Percentiles rank a stretch among this genome's conserved stretches.
These are phyloP conservation scores for Cytidiella melzeri DNA, from an alignment of 768 basidiomycete species.

Conservation along the genomic window DNA sequence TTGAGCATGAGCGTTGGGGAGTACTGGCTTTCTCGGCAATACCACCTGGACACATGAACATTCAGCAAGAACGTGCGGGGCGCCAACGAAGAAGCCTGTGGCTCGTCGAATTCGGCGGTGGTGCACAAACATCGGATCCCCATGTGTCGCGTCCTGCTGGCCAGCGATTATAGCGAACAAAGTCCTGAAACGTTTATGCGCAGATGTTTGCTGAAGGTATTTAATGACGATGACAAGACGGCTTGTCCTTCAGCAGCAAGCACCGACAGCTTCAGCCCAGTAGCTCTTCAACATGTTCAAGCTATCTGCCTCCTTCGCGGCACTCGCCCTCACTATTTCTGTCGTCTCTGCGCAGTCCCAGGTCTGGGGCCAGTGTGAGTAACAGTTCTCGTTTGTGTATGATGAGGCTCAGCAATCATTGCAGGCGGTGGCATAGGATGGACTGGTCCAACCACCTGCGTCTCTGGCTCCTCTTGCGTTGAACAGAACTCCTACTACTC, in stretches of 20 bases:
- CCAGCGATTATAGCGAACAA: neutral
- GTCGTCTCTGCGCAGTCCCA: slow-evolving; percentile 10
- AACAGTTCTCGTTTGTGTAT: neutral
- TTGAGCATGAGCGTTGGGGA: no score
- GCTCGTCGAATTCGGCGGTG: no score
- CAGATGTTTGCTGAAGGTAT: neutral
- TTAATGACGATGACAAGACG: neutral
- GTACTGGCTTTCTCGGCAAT: no score
- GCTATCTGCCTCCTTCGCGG: slow-evolving; percentile 10
- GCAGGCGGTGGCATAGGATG: slow-evolving; percentile 13
- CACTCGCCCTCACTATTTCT: slow-evolving; percentile 9
- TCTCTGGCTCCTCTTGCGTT: slow-evolving; percentile 9
- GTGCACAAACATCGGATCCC: no score
- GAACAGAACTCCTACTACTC: slow-evolving; percentile 12
- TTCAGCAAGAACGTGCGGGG: no score
- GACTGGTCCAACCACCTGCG: slow-evolving; percentile 13
- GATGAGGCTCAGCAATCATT: neutral
- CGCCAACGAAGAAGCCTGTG: no score
- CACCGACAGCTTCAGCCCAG: neutral
- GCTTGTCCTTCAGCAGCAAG: neutral
- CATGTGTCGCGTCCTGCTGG: neutral
- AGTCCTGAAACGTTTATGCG: neutral
- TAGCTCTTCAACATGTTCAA: slow-evolving; percentile 8
- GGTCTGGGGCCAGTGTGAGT: slow-evolving; percentile 14
- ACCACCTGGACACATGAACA: no score